phyloP scores from a whole-genome alignment of 2,329 filamentous ascomycete species.

The Exserohilum turcica region DNA sequence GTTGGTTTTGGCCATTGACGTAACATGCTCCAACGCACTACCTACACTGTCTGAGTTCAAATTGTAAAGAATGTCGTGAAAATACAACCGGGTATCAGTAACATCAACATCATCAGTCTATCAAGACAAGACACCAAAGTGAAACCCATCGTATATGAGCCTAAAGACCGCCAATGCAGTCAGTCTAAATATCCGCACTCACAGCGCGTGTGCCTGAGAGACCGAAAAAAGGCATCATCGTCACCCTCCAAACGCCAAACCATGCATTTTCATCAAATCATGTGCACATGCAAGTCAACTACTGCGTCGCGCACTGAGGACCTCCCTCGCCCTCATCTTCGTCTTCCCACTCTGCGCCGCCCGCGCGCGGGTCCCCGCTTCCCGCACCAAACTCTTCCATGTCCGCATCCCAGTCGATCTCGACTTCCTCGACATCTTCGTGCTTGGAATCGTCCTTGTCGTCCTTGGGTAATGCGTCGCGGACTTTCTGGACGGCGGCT shows the following conservation, averaged over 20 bases:
- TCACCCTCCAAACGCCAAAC: slow-evolving; percentile 25
- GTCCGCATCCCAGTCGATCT: slow-evolving; percentile 81
- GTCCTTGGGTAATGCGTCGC: slow-evolving; percentile 72
- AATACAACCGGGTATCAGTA: neutral
- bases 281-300: slow-evolving; percentile 29
- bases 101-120: neutral
- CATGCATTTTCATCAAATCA: slow-evolving; percentile 29
- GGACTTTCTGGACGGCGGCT: slow-evolving; percentile 70
- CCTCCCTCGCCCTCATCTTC: slow-evolving; percentile 65
- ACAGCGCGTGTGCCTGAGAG: neutral
- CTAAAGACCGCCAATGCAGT: neutral
- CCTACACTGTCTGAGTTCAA: too few species aligned
- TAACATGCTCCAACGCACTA: too few species aligned
- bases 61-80: too few species aligned
- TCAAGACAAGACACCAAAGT: neutral
- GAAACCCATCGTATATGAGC: neutral
- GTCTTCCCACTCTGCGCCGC: slow-evolving; percentile 72
- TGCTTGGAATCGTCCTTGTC: slow-evolving; percentile 64
- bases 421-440: slow-evolving; percentile 80
- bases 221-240: slow-evolving; percentile 3
- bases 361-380: slow-evolving; percentile 69
- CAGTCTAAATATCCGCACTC: slow-evolving; percentile 1
- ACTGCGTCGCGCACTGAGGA: slow-evolving; percentile 76
- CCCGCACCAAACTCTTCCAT: slow-evolving; percentile 82
- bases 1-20: too few species aligned